Base-by-base conservation (phyloP, 2,329 filamentous ascomycete species). In the Grosmannia serpens region DNA sequence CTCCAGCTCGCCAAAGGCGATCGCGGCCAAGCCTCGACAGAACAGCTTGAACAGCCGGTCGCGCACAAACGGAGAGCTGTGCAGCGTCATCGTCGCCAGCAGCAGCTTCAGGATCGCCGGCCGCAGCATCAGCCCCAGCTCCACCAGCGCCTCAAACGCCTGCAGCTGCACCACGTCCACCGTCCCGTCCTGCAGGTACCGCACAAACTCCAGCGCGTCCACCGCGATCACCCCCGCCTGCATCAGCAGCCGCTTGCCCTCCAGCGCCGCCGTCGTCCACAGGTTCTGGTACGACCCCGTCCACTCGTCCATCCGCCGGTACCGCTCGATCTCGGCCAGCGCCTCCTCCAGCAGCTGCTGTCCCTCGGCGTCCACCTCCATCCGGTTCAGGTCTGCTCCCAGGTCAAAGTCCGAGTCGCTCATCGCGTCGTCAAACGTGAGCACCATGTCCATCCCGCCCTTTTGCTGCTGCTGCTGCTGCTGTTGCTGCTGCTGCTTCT, bases 231-330 rank as follows among this genome's bases (percentile, higher is more conserved):
- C 77, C 20, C 79, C 77, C 4, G 80, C 80, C 70, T 85, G 84
- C 83, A 86, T 86, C 56, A 87, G 70, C 47, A 73, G 74, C 65
- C 78, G 76, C 65, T 84, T 82, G 58, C 84, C 84, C 58, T 84
- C 78, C 50, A 87, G 70, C 4, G 81, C 81, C 22, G 84, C 80
- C 62, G 78, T 76, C 22, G 84, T 85, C 76, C 82, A 84, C 58
- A 84, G 77, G 61, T 87, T 88, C 60, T 86, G 83, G 65, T 85
- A 86, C 3, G 84, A 86, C 60, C 80, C 75, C 20, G 82, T 82
- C 78, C 85, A 87, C 66, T 87, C 83, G 65, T 88, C 85, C 71
- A 84, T 84, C 26, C 84, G 77, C 53, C 84, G 77, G 64, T 85
- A 83, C 57, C 84, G 77, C 64, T 87, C 83, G 53, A 88, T 85